These are phyloP conservation scores for Flaveria bidentis DNA, from an alignment of 129 eudicot species.

Conservation along the genomic window DNA sequence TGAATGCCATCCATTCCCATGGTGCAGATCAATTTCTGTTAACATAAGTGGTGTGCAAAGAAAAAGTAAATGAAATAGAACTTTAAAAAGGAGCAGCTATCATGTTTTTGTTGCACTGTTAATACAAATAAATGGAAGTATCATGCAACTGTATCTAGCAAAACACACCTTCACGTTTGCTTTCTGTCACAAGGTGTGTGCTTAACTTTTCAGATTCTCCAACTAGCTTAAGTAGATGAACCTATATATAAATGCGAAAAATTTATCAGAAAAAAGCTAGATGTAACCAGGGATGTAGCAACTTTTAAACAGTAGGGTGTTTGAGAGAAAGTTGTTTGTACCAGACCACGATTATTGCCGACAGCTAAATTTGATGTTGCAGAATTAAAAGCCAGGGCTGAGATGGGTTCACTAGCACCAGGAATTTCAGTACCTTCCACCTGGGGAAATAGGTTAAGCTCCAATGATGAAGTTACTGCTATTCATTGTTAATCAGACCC, in stretches of 20 bases:
- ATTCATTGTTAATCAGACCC: conserved; percentile 17
- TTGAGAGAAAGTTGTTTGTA: conserved; percentile 34
- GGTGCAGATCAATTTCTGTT: conserved; percentile 54
- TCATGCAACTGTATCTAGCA: conserved; percentile 5
- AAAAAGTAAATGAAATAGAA: conserved; percentile 3
- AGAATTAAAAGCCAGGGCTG: conserved; percentile 69
- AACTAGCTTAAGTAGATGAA: conserved; percentile 50
- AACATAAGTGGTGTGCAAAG: conserved; percentile 15
- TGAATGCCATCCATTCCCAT: conserved; percentile 46
- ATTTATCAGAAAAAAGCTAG: conserved; percentile 3
- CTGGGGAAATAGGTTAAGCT: conserved; percentile 42
- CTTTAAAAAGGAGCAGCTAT: neutral
- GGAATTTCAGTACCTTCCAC: conserved; percentile 53
- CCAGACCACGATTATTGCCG: conserved; percentile 80
- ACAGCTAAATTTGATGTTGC: conserved; percentile 56
- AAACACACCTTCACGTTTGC: conserved; percentile 56
- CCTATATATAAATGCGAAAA: conserved; percentile 36
- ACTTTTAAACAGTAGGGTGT: conserved; percentile 11
- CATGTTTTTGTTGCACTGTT: neutral
- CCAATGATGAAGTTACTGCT: conserved; percentile 25
- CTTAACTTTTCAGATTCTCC: conserved; percentile 43
- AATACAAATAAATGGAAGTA: neutral
- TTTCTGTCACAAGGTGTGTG: conserved; percentile 49
- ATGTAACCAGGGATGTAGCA: conserved; percentile 19
- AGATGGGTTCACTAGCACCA: conserved; percentile 60